Evolutionary conservation across 306 rosid species (phyloP).

Genomic region (Mucuna pruriens): DNA sequence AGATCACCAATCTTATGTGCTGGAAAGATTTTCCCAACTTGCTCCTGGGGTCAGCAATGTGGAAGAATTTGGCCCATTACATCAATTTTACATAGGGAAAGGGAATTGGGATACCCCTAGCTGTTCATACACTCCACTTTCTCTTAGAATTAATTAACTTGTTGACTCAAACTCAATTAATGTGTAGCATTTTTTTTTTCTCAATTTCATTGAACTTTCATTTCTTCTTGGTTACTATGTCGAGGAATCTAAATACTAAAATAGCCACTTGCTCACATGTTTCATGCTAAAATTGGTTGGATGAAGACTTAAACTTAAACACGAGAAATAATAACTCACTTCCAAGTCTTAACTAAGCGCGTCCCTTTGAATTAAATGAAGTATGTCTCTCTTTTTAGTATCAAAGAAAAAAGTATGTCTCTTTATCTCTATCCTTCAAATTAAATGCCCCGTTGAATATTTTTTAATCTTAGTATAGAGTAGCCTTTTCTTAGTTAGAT

Average conservation of each 20-base stretch:
- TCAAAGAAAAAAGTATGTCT: no score
- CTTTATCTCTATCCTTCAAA: not conserved
- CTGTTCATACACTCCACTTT: not conserved
- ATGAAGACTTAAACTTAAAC: not conserved
- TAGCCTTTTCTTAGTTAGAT: no score
- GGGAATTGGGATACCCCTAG: not conserved
- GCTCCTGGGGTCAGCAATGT: slow-evolving; percentile 19
- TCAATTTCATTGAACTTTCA: slow-evolving; percentile 4
- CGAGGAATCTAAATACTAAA: not conserved
- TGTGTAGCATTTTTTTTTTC: not conserved
- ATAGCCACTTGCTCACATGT: not conserved
- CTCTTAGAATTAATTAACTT: not conserved
- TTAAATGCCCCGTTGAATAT: not conserved
- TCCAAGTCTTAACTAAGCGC: not conserved
- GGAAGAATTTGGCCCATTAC: slow-evolving; percentile 1
- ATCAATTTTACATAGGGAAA: slow-evolving; percentile 15
- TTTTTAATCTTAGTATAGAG: no score
- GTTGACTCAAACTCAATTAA: slow-evolving; percentile 34
- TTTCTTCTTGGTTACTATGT: not conserved
- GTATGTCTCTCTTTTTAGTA: not conserved
- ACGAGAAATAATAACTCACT: not conserved
- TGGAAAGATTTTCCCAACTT: slow-evolving; percentile 47
- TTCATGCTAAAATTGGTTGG: not conserved
- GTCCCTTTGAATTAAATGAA: not conserved
- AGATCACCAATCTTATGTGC: slow-evolving; percentile 33